Conservation (phyloP, 495 filamentous ascomycete genomes). For the Cairneyella variabilis region DNA sequence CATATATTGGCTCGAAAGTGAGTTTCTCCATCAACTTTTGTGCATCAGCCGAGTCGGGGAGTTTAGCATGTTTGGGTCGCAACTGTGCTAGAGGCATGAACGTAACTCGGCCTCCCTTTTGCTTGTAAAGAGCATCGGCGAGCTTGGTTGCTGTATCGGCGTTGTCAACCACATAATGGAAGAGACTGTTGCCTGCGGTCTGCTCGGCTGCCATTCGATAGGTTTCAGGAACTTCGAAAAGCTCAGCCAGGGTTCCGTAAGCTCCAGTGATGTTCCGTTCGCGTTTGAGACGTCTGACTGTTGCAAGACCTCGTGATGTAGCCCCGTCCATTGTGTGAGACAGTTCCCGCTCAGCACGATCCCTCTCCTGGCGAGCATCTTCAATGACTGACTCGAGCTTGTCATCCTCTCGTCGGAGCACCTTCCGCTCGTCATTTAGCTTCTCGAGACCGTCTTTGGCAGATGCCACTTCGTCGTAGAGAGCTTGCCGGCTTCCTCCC, state of each 20-base stretch:
- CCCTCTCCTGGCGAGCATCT: constrained; percentile 68
- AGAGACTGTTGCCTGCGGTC: constrained; percentile 86
- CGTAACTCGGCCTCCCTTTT: constrained; percentile 81
- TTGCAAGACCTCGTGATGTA: constrained; percentile 76
- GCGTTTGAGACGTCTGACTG: constrained; percentile 74
- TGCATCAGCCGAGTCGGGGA: constrained; percentile 83
- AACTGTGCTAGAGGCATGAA: constrained; percentile 91
- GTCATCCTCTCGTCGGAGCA: constrained; percentile 86
- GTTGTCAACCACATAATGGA: constrained; percentile 95
- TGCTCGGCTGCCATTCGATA: constrained; percentile 91
- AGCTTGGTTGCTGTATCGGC: constrained; percentile 82
- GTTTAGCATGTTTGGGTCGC: constrained; percentile 59
- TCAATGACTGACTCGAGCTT: constrained; percentile 74
- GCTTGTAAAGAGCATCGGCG: constrained; percentile 72
- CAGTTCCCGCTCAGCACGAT: constrained; percentile 70
- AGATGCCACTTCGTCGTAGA: constrained; percentile 67
- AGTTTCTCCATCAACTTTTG: constrained; percentile 84
- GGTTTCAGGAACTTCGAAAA: constrained; percentile 77
- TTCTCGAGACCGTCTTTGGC: constrained; percentile 79
- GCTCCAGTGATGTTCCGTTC: constrained; percentile 78
- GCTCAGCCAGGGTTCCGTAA: constrained; percentile 88
- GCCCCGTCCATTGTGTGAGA: constrained; percentile 85
- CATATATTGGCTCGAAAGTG: constrained; percentile 70
- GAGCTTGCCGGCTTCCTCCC: constrained; percentile 63
- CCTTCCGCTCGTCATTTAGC: constrained; percentile 83